Percentiles rank a stretch among this genome's conserved stretches.
Conservation (phyloP, 331 rosid species). For the Dryas integrifolia region DNA sequence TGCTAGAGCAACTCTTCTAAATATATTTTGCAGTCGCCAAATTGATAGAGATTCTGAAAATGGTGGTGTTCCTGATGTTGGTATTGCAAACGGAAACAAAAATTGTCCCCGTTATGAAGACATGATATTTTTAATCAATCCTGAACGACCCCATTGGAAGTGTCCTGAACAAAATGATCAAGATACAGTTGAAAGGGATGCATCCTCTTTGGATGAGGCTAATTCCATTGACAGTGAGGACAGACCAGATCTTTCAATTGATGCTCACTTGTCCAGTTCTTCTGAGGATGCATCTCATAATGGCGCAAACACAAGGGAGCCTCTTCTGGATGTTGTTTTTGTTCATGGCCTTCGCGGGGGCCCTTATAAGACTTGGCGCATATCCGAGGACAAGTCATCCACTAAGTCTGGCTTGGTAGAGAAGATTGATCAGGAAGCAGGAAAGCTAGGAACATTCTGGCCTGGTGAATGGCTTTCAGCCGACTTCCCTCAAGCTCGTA, state of each 20-base stretch:
- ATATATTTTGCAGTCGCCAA: slow-evolving; percentile 54
- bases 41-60: slow-evolving; percentile 35
- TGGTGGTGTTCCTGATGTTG: slow-evolving; percentile 35
- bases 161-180: slow-evolving; percentile 41
- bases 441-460: slow-evolving; percentile 96
- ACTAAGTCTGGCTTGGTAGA: slow-evolving; percentile 77
- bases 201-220: slow-evolving; percentile 22
- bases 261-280: slow-evolving; percentile 37
- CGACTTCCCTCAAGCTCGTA: slow-evolving; percentile 83
- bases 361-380: slow-evolving; percentile 92
- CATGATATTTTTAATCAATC: slow-evolving; percentile 72
- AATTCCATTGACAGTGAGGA: slow-evolving; percentile 34
- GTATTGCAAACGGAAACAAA: slow-evolving; percentile 38
- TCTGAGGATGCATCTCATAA: slow-evolving; percentile 36
- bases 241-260: slow-evolving; percentile 30
- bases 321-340: slow-evolving; percentile 69
- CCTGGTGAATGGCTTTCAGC: slow-evolving; percentile 98
- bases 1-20: slow-evolving; percentile 75
- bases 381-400: slow-evolving; percentile 88
- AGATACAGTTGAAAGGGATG: slow-evolving; percentile 30
- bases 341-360: slow-evolving; percentile 97
- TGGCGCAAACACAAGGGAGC: slow-evolving; percentile 27
- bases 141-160: slow-evolving; percentile 88
- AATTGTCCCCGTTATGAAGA: slow-evolving; percentile 76
- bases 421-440: slow-evolving; percentile 96